Percentiles rank a stretch among this genome's conserved stretches.
Evolutionary conservation across 2,329 filamentous ascomycete genomes (phyloP).

Genomic region (Aspergillus ustus): DNA sequence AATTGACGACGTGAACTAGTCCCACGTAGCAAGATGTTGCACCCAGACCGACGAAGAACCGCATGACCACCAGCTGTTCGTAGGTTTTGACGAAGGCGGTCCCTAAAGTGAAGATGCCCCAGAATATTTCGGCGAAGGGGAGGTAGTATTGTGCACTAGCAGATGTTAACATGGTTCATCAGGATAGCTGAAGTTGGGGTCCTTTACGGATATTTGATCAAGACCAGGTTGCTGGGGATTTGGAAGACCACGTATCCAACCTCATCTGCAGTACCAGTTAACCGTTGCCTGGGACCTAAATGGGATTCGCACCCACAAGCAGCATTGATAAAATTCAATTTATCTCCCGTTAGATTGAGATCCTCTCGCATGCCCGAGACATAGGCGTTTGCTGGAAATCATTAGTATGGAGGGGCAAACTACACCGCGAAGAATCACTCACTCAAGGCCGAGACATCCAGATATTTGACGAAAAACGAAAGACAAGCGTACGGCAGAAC

Average conservation of each 20-base stretch:
- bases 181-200: too few species aligned
- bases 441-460: slow-evolving; percentile 37
- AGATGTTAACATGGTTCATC: neutral
- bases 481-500: slow-evolving; percentile 50
- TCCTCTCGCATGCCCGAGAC: slow-evolving; percentile 38
- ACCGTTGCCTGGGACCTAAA: too few species aligned
- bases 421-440: neutral
- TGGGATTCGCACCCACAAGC: neutral
- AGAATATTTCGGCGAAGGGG: slow-evolving; percentile 33
- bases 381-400: slow-evolving; percentile 27
- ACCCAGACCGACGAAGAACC: slow-evolving; percentile 18
- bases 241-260: neutral
- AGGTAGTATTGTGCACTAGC: slow-evolving; percentile 41
- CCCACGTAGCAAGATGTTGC: slow-evolving; percentile 15
- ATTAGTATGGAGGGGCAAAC: neutral
- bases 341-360: neutral
- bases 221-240: neutral
- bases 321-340: slow-evolving; percentile 1
- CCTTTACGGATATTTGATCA: slow-evolving; percentile 28
- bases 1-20: neutral
- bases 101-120: slow-evolving; percentile 32
- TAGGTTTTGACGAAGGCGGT: slow-evolving; percentile 13
- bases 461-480: slow-evolving; percentile 52
- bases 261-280: neutral
- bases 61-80: neutral